These are phyloP conservation scores for Aschersonia sp. DNA, from an alignment of 2,329 filamentous ascomycete species.

Conservation along the genomic window DNA sequence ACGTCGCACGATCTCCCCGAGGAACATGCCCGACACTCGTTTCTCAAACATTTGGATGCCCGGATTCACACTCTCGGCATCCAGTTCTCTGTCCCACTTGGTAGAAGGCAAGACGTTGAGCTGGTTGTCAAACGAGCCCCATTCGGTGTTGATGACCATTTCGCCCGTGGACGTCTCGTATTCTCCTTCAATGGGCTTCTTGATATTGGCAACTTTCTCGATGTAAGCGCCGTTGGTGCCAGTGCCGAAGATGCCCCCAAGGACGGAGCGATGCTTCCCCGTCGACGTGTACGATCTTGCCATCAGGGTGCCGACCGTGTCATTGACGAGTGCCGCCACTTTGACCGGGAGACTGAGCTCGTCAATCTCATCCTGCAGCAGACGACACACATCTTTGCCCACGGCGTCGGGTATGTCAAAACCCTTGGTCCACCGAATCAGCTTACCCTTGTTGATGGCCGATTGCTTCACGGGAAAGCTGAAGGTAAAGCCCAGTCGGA, in stretches of 20 bases:
- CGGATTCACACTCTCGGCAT: conserved; percentile 72
- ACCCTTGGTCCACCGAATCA: conserved; percentile 97
- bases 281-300: conserved; percentile 89
- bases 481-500: conserved; percentile 96
- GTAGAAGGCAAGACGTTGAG: conserved; percentile 80
- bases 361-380: conserved; percentile 85
- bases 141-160: conserved; percentile 98
- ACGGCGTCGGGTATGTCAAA: conserved; percentile 94
- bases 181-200: conserved; percentile 56
- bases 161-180: conserved; percentile 73
- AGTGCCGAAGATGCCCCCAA: conserved; percentile 97
- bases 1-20: conserved; percentile 82
- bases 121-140: conserved; percentile 95
- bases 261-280: conserved; percentile 68
- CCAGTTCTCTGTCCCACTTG: conserved; percentile 65
- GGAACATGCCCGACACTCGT: conserved; percentile 93
- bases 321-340: conserved; percentile 93
- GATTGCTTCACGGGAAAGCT: conserved; percentile 91
- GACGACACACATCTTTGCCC: conserved; percentile 83
- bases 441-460: conserved; percentile 85
- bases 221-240: conserved; percentile 97
- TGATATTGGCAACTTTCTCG: conserved; percentile 76
- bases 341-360: conserved; percentile 73
- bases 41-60: conserved; percentile 99
- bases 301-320: conserved; percentile 96